Evolutionary conservation across 2,329 filamentous ascomycete species (phyloP).

Genomic region (Fusarium avenaceum): DNA sequence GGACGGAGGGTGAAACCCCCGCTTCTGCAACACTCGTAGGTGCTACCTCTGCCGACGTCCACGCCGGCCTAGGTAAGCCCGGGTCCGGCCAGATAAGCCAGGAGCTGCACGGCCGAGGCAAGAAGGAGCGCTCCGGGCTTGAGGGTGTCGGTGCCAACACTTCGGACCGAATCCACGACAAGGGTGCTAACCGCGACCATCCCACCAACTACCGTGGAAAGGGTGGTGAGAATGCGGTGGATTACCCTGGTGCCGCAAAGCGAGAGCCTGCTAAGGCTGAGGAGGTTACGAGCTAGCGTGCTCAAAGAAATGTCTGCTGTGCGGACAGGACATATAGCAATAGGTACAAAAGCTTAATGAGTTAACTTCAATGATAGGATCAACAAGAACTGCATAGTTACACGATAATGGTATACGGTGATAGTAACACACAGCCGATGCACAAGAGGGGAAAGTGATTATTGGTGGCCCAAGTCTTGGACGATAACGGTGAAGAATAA

Average conservation of each 20-base stretch:
- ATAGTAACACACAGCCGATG: neutral
- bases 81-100: slow-evolving; percentile 58
- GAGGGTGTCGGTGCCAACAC: slow-evolving; percentile 56
- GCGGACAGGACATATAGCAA: slow-evolving; percentile 17
- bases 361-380: slow-evolving; percentile 32
- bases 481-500: no score
- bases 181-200: slow-evolving; percentile 51
- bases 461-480: neutral
- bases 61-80: slow-evolving; percentile 61
- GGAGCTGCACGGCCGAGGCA: slow-evolving; percentile 57
- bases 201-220: slow-evolving; percentile 39
- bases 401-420: neutral
- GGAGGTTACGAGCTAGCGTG: slow-evolving; percentile 43
- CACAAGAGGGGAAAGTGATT: neutral
- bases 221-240: slow-evolving; percentile 30
- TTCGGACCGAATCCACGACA: slow-evolving; percentile 48
- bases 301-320: slow-evolving; percentile 19
- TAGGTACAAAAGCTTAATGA: slow-evolving; percentile 31
- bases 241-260: slow-evolving; percentile 44
- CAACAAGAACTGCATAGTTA: neutral
- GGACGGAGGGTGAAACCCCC: slow-evolving; percentile 46
- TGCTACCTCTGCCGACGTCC: slow-evolving; percentile 60
- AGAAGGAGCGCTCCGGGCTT: slow-evolving; percentile 56
- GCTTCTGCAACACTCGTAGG: slow-evolving; percentile 59
- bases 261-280: slow-evolving; percentile 39